Evolutionary conservation across 2,329 filamentous ascomycete species (phyloP), one percentile per base, ranked within the genome.

Genomic region (Metarhizium humberi): DNA sequence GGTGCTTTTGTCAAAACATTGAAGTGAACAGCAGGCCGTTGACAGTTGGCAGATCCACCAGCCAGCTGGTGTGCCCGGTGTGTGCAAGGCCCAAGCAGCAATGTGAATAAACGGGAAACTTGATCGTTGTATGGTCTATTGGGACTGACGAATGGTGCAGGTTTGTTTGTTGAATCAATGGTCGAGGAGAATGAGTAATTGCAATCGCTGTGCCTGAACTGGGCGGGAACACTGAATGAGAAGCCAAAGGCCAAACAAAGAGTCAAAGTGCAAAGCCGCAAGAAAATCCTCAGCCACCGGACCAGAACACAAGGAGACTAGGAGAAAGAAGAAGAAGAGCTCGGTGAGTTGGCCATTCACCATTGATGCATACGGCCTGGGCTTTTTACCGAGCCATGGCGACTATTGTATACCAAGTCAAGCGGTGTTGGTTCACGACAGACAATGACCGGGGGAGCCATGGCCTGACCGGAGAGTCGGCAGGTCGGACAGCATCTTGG

Each of bases 1-100:
- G 30, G 20, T 29, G 45, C n/a, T n/a, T 30, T 48, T 34, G 32
- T 34, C 32, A 34, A 11, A 34, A 34, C 32, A 34, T 11, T 7
- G 7, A 48, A n/a, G 45, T 48, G 45, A 48, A 48, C 20, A 48
- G 45, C 20, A 20, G 45, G 45, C 45, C 45, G 45, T 48, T 30
- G 45, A 51, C 51, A 54, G 51, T 36, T 56, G 55, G n/a, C 55
- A 51, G 51, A 54, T 56, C 20, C 47, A 51, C 55, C 51, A 32
- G 48, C 47, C 55, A 56, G 55, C 51, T 54, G 55, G 48, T 38
- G 53, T 7, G 25, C 38, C 48, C 40, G 38, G 36, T 49, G 52
- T 55, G 32, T 51, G 53, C 38, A 16, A 18, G n/a, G 6, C 42
- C 43, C 25, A 36, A 30, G 25, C 25, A 25, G 32, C 43, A 45